Conservation (phyloP, 2,329 filamentous ascomycete species). For the Exophiala sp. region DNA sequence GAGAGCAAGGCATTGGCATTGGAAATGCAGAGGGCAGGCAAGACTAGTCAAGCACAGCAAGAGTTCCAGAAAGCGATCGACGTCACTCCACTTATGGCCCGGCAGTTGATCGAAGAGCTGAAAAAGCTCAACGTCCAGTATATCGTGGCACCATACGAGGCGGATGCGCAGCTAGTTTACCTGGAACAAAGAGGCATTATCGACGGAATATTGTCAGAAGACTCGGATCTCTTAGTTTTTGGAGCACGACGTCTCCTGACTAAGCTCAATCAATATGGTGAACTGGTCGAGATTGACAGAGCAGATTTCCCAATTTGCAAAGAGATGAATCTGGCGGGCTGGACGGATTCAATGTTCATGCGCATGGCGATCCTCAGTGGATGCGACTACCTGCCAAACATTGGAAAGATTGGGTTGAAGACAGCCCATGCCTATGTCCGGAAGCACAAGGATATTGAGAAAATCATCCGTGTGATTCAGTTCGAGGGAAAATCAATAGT, state of each 20-base stretch:
- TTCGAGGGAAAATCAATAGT: conserved; percentile 84
- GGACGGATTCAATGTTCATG: conserved; percentile 87
- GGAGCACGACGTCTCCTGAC: conserved; percentile 86
- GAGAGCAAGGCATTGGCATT: conserved; percentile 72
- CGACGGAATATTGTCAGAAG: conserved; percentile 86
- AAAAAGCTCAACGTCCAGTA: conserved; percentile 78
- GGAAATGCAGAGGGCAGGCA: conserved; percentile 77
- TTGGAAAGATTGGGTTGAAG: conserved; percentile 84
- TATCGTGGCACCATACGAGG: conserved; percentile 94
- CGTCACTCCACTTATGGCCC: conserved; percentile 93
- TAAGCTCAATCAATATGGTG: conserved; percentile 90
- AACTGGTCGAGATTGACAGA: conserved; percentile 87
- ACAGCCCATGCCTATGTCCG: conserved; percentile 87
- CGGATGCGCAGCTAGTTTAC: conserved; percentile 94
- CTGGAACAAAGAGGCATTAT: conserved; percentile 82
- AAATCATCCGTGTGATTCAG: conserved; percentile 74
- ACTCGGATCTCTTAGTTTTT: conserved; percentile 94
- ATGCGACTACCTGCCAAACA: conserved; percentile 88
- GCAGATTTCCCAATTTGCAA: conserved; percentile 83
- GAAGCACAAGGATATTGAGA: conserved; percentile 84
- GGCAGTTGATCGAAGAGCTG: conserved; percentile 83
- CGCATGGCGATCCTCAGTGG: conserved; percentile 95
- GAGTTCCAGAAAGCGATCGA: conserved; percentile 95
- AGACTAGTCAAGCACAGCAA: conserved; percentile 71
- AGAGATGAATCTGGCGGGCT: conserved; percentile 84